Evolutionary conservation across 192 early-diverging fungal genomes (phyloP).

Genomic region (Borealophlyctis nickersoniae): DNA sequence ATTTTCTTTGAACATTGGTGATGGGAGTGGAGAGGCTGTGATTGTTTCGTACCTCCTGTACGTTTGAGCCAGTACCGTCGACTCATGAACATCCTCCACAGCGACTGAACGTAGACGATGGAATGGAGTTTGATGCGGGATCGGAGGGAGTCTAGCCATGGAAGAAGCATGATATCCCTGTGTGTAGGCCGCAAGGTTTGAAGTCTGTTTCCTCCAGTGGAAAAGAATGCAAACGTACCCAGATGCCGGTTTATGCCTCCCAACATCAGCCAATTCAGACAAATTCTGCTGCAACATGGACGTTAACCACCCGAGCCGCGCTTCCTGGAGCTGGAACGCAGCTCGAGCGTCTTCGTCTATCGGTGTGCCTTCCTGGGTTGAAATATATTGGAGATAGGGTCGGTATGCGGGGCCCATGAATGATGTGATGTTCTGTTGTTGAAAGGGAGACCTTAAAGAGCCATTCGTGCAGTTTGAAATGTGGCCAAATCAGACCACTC

Average conservation of each 20-base stretch:
- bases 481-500: not conserved
- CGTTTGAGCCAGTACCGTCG: not conserved
- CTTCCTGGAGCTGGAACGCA: not conserved
- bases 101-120: not conserved
- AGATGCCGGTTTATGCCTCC: not conserved
- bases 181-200: not conserved
- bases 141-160: not conserved
- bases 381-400: slow-evolving; percentile 16
- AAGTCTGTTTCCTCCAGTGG: too few species aligned
- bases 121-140: not conserved
- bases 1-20: too few species aligned
- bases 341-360: not conserved
- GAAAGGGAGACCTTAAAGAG: too few species aligned
- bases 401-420: slow-evolving; percentile 16
- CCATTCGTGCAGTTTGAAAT: too few species aligned
- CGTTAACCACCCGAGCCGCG: slow-evolving; percentile 16
- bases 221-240: slow-evolving; percentile 13
- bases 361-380: not conserved
- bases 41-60: not conserved
- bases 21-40: too few species aligned
- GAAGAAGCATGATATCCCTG: not conserved
- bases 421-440: not conserved
- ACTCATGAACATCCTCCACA: not conserved
- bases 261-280: not conserved
- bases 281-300: slow-evolving; percentile 15